These are phyloP conservation scores for Silene noctiflora DNA, from an alignment of 179 eudicot genomes.

Conservation along the genomic window DNA sequence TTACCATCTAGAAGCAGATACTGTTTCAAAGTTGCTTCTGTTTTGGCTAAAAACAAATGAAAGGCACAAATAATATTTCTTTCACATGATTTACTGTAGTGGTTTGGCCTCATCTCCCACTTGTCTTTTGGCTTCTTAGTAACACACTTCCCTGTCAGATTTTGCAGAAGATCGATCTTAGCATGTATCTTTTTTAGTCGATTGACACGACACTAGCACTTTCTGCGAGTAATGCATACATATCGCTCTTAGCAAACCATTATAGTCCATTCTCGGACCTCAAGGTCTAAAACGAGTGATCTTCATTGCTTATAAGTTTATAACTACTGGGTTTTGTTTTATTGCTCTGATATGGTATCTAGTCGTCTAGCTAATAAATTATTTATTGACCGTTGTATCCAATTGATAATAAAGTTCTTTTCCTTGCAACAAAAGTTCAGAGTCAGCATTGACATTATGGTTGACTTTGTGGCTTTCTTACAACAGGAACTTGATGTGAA, in stretches of 20 bases:
- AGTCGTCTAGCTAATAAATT: too few species aligned
- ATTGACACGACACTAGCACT: not conserved
- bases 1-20: not conserved
- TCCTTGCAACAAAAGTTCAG: not conserved
- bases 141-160: not conserved
- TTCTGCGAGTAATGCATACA: not conserved
- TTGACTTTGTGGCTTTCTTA: conserved; percentile 21
- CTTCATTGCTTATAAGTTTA: too few species aligned
- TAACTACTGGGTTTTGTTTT: too few species aligned
- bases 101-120: not conserved
- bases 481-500: conserved; percentile 51
- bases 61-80: not conserved
- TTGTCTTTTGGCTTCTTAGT: not conserved
- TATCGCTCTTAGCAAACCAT: not conserved
- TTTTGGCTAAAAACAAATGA: not conserved
- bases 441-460: not conserved
- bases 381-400: not conserved
- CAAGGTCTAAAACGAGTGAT: too few species aligned
- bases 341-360: too few species aligned
- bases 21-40: not conserved
- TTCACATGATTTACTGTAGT: not conserved
- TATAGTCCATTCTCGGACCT: too few species aligned
- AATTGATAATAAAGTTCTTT: not conserved
- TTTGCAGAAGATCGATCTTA: not conserved
- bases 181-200: not conserved